These are phyloP conservation scores for Botrytis fragariae DNA, from an alignment of 2,329 filamentous ascomycete genomes.

Conservation along the genomic window DNA sequence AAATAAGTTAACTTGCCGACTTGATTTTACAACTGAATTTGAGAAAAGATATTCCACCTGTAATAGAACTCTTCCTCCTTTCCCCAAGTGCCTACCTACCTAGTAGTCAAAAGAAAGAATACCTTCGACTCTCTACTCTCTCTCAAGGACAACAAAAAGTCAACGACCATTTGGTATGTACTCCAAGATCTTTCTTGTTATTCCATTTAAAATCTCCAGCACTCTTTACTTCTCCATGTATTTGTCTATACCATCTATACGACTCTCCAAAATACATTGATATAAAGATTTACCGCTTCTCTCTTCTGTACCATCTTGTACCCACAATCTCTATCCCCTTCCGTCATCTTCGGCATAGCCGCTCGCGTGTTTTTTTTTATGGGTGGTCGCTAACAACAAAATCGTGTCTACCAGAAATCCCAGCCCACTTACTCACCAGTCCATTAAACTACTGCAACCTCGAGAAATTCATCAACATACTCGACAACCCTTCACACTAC, in stretches of 20 bases:
- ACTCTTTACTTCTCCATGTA: not conserved
- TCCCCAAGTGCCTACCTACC: no score
- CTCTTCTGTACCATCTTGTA: not conserved
- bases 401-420: conserved; percentile 19
- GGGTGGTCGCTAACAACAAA: conserved; percentile 32
- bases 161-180: not conserved
- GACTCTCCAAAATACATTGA: not conserved
- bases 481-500: conserved; percentile 18
- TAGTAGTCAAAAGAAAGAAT: not conserved
- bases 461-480: conserved; percentile 30
- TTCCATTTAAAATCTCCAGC: not conserved
- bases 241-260: conserved; percentile 14
- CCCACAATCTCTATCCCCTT: conserved; percentile 19
- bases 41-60: not conserved
- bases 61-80: not conserved
- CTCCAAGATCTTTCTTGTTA: not conserved
- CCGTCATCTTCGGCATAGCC: conserved; percentile 29
- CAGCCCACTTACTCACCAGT: conserved; percentile 28
- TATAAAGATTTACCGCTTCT: not conserved
- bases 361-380: conserved; percentile 26
- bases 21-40: not conserved
- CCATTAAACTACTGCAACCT: conserved; percentile 31
- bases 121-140: not conserved
- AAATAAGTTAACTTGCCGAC: not conserved
- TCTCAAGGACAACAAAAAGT: not conserved